Evolutionary conservation across 306 rosid species (phyloP).

Genomic region (Comarum palustre): DNA sequence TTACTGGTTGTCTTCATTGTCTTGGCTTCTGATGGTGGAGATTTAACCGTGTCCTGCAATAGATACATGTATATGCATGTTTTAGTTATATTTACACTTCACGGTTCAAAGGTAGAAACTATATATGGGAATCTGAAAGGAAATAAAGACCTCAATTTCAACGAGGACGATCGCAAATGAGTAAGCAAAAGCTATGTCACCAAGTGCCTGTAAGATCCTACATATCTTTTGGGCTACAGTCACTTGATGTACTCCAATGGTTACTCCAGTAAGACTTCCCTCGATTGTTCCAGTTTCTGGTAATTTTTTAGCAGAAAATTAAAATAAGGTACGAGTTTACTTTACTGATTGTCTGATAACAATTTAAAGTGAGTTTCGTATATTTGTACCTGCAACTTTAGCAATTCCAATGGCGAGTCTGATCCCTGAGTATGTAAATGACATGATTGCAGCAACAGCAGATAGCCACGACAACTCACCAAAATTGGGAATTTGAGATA

Average conservation of each 20-base stretch:
- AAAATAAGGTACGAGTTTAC: neutral
- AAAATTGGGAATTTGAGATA: slow-evolving; percentile 27
- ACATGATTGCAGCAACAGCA: slow-evolving; percentile 28
- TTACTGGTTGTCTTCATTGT: slow-evolving; percentile 57
- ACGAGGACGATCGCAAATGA: slow-evolving; percentile 36
- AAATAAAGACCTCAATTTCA: slow-evolving; percentile 50
- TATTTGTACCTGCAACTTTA: slow-evolving; percentile 25
- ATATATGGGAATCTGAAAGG: neutral
- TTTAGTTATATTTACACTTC: neutral
- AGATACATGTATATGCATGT: neutral
- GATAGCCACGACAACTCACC: slow-evolving; percentile 27
- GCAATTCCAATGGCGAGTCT: slow-evolving; percentile 28
- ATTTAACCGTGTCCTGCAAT: slow-evolving; percentile 56
- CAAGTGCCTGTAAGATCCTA: slow-evolving; percentile 45
- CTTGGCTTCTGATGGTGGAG: slow-evolving; percentile 62
- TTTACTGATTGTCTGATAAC: neutral
- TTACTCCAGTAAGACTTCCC: slow-evolving; percentile 37
- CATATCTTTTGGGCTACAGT: slow-evolving; percentile 32
- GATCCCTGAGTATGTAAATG: slow-evolving; percentile 28
- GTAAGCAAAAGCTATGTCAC: slow-evolving; percentile 44
- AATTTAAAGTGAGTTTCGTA: neutral
- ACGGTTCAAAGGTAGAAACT: neutral
- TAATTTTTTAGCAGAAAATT: neutral
- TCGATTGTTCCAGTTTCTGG: slow-evolving; percentile 26
- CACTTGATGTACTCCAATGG: slow-evolving; percentile 10